Conservation (phyloP, 345 rosid species). For the Lepidium africanum region DNA sequence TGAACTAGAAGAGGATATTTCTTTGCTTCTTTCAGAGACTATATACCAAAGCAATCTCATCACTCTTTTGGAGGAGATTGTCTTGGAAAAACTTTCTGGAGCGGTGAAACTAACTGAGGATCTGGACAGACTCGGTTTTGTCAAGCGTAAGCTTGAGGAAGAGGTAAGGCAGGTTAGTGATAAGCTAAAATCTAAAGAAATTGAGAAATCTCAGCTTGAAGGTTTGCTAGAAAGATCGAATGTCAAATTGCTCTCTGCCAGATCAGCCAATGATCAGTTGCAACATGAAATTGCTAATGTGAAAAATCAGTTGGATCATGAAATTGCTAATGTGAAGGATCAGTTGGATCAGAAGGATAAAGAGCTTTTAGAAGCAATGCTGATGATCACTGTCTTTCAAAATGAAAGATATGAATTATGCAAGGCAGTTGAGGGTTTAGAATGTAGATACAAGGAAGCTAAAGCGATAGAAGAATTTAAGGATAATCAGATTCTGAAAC, state of each 20-base stretch:
- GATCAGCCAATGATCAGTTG: constrained; percentile 35
- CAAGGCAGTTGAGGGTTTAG: constrained; percentile 43
- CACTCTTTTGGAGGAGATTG: constrained; percentile 40
- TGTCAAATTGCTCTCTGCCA: constrained; percentile 35
- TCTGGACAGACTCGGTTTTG: constrained; percentile 35
- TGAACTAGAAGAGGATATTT: constrained; percentile 56
- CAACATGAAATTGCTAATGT: constrained; percentile 36
- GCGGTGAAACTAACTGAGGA: constrained; percentile 35
- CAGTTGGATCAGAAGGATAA: constrained; percentile 38
- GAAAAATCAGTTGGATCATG: constrained; percentile 4
- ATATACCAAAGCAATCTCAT: constrained; percentile 52
- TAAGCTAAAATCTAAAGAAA: constrained; percentile 33
- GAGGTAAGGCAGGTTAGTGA: constrained; percentile 38
- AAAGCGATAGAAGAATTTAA: constrained; percentile 40
- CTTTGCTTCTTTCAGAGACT: constrained; percentile 37
- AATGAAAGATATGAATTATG: constrained; percentile 39
- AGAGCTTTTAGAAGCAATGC: constrained; percentile 38
- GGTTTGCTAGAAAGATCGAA: constrained; percentile 31
- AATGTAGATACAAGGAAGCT: constrained; percentile 50
- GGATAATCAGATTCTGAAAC: constrained; percentile 41
- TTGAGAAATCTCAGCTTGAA: constrained; percentile 33
- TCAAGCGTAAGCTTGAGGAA: constrained; percentile 47
- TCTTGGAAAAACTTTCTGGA: constrained; percentile 41
- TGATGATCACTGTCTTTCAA: constrained; percentile 28
- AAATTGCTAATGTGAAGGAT: constrained; percentile 40